These are phyloP conservation scores for Schizochytrium sp. DNA, from an alignment of 108 stramenopile genomes.

Conservation along the genomic window DNA sequence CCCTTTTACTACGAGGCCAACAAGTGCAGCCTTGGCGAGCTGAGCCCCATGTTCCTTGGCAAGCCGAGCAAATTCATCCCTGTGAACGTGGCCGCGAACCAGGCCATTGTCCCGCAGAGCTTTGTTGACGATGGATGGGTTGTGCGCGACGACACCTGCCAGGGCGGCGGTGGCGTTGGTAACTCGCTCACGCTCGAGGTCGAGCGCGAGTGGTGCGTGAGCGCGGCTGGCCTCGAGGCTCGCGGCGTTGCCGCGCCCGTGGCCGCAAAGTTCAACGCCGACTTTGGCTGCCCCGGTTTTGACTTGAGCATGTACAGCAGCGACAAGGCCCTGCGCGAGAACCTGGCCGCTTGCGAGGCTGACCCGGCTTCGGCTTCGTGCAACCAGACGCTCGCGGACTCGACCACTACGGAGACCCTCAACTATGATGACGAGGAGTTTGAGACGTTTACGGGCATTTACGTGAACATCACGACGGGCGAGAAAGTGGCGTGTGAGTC, in stretches of 20 bases:
- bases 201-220: not conserved
- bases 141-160: not conserved
- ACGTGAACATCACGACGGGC: not conserved
- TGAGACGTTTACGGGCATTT: not conserved
- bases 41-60: not conserved
- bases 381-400: not conserved
- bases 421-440: not conserved
- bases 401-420: not conserved
- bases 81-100: not conserved
- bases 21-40: conserved; percentile 1
- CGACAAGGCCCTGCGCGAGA: not conserved
- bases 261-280: not conserved
- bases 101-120: not conserved
- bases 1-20: not conserved
- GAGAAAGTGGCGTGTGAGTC: not conserved
- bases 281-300: conserved; percentile 8
- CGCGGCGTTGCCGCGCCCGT: not conserved
- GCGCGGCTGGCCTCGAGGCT: not conserved
- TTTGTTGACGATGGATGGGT: not conserved
- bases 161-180: not conserved
- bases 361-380: not conserved
- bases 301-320: not conserved
- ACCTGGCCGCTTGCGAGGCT: not conserved
- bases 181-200: not conserved
- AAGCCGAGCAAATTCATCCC: not conserved